Conservation (phyloP, 2,329 filamentous ascomycete species). For the Colletotrichum incanum region DNA sequence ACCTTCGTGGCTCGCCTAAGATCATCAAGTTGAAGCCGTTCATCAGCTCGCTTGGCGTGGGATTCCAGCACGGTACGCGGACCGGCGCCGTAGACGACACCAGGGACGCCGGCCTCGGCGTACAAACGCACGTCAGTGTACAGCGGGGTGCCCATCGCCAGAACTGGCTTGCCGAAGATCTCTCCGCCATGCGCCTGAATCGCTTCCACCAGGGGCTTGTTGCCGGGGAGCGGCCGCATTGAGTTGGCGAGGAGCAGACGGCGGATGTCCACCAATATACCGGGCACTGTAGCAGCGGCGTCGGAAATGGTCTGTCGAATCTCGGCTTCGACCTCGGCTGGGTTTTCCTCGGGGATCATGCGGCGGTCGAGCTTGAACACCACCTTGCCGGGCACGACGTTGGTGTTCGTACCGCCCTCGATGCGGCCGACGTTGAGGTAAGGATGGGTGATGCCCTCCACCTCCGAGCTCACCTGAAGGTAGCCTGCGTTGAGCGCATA, state of each 20-base stretch:
- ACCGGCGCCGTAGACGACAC: constrained; percentile 36
- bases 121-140: constrained; percentile 38
- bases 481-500: constrained; percentile 33
- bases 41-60: constrained; percentile 38
- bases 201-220: constrained; percentile 18
- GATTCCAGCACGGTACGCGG: constrained; percentile 39
- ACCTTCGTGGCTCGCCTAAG: constrained; percentile 28
- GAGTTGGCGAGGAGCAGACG: constrained; percentile 31
- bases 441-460: constrained; percentile 34
- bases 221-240: constrained; percentile 29
- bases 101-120: constrained; percentile 37
- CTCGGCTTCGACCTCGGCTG: constrained; percentile 31
- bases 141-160: constrained; percentile 28
- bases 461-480: constrained; percentile 23
- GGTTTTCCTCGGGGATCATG: constrained; percentile 36
- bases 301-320: constrained; percentile 24
- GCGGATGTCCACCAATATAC: constrained; percentile 24
- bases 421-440: constrained; percentile 41
- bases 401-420: constrained; percentile 40
- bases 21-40: constrained; percentile 35
- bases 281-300: neutral
- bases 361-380: constrained; percentile 37
- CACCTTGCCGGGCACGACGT: constrained; percentile 36
- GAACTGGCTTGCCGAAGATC: constrained; percentile 14
- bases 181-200: constrained; percentile 23